A percentile compares a stretch with the other conserved stretches of the same genome.
Conservation (phyloP, 2,329 filamentous ascomycete species). For the Cladophialophora chaetospira region DNA sequence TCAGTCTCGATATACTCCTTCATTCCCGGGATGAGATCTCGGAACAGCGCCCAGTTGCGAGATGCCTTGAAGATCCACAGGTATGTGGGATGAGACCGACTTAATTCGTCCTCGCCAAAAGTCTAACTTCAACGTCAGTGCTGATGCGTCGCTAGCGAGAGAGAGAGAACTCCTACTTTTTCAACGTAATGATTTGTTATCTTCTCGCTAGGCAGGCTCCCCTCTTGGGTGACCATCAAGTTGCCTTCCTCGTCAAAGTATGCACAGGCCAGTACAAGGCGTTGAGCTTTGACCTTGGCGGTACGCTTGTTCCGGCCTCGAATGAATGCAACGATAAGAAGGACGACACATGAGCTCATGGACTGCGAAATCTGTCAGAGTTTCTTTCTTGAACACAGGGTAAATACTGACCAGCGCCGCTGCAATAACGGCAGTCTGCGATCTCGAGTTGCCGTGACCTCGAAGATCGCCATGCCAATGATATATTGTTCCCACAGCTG, state of each 20-base stretch:
- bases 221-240: constrained; percentile 51
- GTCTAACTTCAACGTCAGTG: constrained; percentile 38
- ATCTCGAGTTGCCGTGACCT: constrained; percentile 41
- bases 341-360: constrained; percentile 61
- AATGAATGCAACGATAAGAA: constrained; percentile 59
- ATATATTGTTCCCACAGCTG: constrained; percentile 70
- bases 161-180: constrained; percentile 52
- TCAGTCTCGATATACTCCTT: constrained; percentile 63
- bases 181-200: constrained; percentile 78
- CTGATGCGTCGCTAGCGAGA: neutral
- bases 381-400: constrained; percentile 19
- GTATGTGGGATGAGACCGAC: constrained; percentile 75
- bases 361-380: constrained; percentile 50
- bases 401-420: constrained; percentile 62
- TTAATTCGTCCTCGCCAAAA: constrained; percentile 73
- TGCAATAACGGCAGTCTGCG: constrained; percentile 72
- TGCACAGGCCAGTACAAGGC: constrained; percentile 54
- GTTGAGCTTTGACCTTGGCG: constrained; percentile 62
- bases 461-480: constrained; percentile 53
- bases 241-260: constrained; percentile 48
- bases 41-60: constrained; percentile 72
- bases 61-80: constrained; percentile 85
- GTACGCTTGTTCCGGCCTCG: constrained; percentile 56
- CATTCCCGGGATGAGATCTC: constrained; percentile 71
- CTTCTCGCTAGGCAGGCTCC: constrained; percentile 56